phyloP scores from a whole-genome alignment of 441 rosid species.

The Viola pubescens region DNA sequence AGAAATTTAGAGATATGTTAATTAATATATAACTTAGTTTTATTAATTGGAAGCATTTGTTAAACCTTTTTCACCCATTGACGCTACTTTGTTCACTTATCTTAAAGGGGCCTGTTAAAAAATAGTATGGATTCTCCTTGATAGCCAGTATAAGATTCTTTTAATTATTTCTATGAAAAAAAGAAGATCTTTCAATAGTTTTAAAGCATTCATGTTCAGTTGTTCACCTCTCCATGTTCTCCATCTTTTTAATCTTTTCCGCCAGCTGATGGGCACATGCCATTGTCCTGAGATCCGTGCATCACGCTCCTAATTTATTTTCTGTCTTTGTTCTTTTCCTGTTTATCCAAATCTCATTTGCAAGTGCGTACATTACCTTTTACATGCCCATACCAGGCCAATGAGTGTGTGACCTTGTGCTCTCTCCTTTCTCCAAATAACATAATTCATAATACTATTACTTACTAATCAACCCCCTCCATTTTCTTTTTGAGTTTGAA shows the following conservation, averaged over 20 bases:
- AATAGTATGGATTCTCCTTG: background rate
- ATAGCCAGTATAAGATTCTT: background rate
- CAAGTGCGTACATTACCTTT: slow-evolving; percentile 2
- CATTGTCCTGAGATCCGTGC: slow-evolving; percentile 31
- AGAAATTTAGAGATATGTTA: too few species aligned
- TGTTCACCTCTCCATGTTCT: slow-evolving; percentile 12
- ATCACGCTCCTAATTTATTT: slow-evolving; percentile 22
- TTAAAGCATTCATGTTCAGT: too few species aligned
- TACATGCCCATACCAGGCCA: slow-evolving; percentile 3
- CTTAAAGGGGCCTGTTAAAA: too few species aligned
- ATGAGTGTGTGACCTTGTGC: background rate
- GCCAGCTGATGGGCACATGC: slow-evolving; percentile 32
- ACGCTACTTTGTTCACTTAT: too few species aligned
- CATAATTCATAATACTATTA: too few species aligned
- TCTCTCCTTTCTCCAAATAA: too few species aligned
- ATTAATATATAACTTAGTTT: too few species aligned
- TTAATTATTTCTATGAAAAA: background rate
- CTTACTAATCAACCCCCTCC: too few species aligned
- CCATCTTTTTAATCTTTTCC: slow-evolving; percentile 14
- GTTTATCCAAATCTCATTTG: slow-evolving; percentile 13
- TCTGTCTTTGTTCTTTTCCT: slow-evolving; percentile 18
- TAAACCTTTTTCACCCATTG: too few species aligned
- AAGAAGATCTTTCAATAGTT: background rate
- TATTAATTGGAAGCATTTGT: too few species aligned
- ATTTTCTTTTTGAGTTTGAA: too few species aligned